Conservation (phyloP, 176 grass and related monocot genomes). For the Canna indica region DNA sequence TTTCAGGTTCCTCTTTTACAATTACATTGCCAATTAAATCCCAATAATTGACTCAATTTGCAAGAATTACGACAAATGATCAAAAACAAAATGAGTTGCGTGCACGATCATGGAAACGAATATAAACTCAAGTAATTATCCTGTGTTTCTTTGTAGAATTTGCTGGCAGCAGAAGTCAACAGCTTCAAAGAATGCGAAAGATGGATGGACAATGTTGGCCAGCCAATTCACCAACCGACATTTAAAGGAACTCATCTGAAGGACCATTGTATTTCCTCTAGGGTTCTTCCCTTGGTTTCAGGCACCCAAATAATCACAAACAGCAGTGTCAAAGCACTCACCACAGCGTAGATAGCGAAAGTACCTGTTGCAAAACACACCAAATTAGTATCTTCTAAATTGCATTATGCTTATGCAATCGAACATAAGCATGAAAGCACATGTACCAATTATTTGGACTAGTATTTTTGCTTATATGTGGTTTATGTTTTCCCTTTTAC, state of each 20-base stretch:
- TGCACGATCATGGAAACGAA: not conserved
- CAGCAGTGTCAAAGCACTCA: conserved; percentile 52
- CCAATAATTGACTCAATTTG: not conserved
- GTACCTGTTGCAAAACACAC: conserved; percentile 33
- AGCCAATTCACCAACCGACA: not conserved
- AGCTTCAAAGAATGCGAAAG: not conserved
- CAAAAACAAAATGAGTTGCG: not conserved
- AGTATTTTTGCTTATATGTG: too few species aligned
- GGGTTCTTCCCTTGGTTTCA: conserved; percentile 85
- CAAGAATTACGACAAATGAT: not conserved
- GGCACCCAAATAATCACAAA: conserved; percentile 81
- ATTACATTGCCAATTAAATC: not conserved
- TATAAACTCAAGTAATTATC: not conserved
- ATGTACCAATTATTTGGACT: too few species aligned
- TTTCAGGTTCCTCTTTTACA: not conserved
- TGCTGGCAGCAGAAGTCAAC: not conserved
- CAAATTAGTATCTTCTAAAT: too few species aligned
- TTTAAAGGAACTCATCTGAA: conserved; percentile 30
- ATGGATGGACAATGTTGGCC: not conserved
- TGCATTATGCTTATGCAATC: too few species aligned
- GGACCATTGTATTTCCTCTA: conserved; percentile 84
- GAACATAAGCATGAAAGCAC: too few species aligned
- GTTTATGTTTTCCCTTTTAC: too few species aligned
- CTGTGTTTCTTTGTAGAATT: not conserved
- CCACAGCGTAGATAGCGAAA: conserved; percentile 51